These are phyloP conservation scores for Jamesozyma hellenica DNA, from an alignment of 805 yeast species.

Conservation along the genomic window DNA sequence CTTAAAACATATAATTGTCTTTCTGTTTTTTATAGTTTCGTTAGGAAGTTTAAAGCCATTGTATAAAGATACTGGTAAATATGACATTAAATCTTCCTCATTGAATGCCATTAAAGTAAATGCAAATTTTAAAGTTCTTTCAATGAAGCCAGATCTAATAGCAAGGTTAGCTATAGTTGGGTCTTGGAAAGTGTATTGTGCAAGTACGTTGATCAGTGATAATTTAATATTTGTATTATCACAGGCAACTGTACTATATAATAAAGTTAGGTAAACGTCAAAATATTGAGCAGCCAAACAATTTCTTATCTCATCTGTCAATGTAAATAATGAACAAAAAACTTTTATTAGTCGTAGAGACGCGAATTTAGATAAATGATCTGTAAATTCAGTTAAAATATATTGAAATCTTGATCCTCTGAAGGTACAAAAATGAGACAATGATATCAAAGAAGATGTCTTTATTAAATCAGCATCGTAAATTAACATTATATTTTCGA, in stretches of 20 bases:
- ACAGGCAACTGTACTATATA: conserved; percentile 22
- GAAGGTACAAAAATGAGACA: conserved; percentile 20
- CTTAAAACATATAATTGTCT: conserved; percentile 24
- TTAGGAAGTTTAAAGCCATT: conserved; percentile 20
- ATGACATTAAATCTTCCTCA: conserved; percentile 17
- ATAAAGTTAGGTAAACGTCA: conserved; percentile 59
- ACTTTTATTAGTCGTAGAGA: conserved; percentile 15
- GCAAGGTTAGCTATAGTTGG: conserved; percentile 23
- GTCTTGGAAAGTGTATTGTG: conserved; percentile 26
- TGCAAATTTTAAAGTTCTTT: conserved; percentile 21
- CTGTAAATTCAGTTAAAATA: conserved; percentile 21
- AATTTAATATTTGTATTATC: conserved; percentile 17
- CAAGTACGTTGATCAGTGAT: conserved; percentile 19
- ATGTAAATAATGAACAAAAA: conserved; percentile 16
- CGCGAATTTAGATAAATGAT: conserved; percentile 13
- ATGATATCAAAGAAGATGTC: conserved; percentile 8
- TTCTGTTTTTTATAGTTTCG: conserved; percentile 23
- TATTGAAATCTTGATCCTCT: conserved; percentile 36
- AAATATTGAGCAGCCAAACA: conserved; percentile 55
- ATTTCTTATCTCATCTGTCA: conserved; percentile 42
- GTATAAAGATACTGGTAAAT: conserved; percentile 19
- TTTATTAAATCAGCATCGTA: conserved; percentile 18
- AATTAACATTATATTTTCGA: conserved; percentile 11
- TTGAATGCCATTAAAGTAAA: conserved; percentile 24
- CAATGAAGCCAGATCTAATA: conserved; percentile 21